Base-by-base conservation (phyloP, 768 basidiomycete species). In the Pleurotus tuoliensis region DNA sequence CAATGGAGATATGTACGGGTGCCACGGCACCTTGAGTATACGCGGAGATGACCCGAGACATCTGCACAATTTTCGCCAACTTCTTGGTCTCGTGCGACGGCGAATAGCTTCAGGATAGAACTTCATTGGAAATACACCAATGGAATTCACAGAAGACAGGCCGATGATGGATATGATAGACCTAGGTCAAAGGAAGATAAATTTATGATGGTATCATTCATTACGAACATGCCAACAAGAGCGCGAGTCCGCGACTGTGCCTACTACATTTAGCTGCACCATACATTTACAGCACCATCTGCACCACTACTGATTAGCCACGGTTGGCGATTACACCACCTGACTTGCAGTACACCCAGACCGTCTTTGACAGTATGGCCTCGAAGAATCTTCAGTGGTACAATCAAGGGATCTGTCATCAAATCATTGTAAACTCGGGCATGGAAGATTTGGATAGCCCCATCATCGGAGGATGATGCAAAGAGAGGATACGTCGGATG, bases 391-490 rank as follows among this genome's bases (percentile, higher is more conserved):
- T 98, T 98, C 65, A 99, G 76, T 16, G 97, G 97, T 1, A 99
- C 96, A 64, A 99, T 98, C 57, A 98, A 77, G 30, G 97, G 96
- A 72, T 99, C 96, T 45, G 92, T 95, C 85, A 97, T 90, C 46
- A 98, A 80, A 70, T 99, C 97, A 65, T 84, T 89, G 74, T 91
- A 98, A 45, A 98, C 90, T 59, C 95, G 84, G 30, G 90, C 83
- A 71, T 99, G 97, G 84, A 99, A 98, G 62, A 99, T 77, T 69
- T 98, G 96, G 63, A 98, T 92, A 41, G 92, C 87, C 25, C 97
- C 97, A 71, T 98, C 97, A 70, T 99, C 97, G 20, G 94, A 95
- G 43, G 93, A 91, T 5, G 93, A 95, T 9, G 94, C 94, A 70
- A 99, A 98, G 20, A 99, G 83, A 24, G 97, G 97, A 72, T 96